Base-by-base conservation (phyloP, 1,284 basidiomycete species). In the Rhodotorula sp. region DNA sequence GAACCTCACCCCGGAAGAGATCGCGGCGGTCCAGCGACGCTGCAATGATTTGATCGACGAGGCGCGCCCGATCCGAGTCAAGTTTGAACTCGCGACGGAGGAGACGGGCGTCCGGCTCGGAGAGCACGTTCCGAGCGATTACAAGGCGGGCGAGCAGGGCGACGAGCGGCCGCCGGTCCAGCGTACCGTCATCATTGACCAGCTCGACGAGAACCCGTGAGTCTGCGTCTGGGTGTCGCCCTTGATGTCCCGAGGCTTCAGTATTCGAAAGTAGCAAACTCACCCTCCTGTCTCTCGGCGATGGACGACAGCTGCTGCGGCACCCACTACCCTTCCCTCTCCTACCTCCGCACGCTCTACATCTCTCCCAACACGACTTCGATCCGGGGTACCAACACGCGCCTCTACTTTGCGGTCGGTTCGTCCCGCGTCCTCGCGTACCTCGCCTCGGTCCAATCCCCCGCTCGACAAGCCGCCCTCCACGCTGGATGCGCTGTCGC, bases 381-480 rank as follows among this genome's bases (percentile, higher is more conserved):
- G 0, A 79, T 81, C 23, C 87, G 88, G 10, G 86, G 87, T 14
- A 79, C 76, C 6, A 77, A 67, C 88, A 88, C 16, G 85, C 87
- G 91, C 21, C 85, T 94, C 6, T 91, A 87, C 82, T 93, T 95
- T 83, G 66, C 90, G 65, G 84, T 88, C n/a, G 92, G 92, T 6
- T 10, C 63, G 2, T 89, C 89, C 15, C 87, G 92, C 20, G 85
- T 92, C 18, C 85, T 90, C 60, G 78, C 82, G 3, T 85, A 90
- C 76, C 83, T 92, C 64, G 82, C 85, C 3, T 49, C 67, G 82
- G 85, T 4, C 84, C 87, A 2, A 88, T 90, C 77, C 79, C 81
- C 26, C 80, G 85, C 21, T 83, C 93, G 62, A 83, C 87, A 2
- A 80, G 85, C 89, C 0, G 83, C 86, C 2, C 85, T 84, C 21